Base-by-base conservation (phyloP, 768 basidiomycete genomes). In the Phlegmacium glaucopus region DNA sequence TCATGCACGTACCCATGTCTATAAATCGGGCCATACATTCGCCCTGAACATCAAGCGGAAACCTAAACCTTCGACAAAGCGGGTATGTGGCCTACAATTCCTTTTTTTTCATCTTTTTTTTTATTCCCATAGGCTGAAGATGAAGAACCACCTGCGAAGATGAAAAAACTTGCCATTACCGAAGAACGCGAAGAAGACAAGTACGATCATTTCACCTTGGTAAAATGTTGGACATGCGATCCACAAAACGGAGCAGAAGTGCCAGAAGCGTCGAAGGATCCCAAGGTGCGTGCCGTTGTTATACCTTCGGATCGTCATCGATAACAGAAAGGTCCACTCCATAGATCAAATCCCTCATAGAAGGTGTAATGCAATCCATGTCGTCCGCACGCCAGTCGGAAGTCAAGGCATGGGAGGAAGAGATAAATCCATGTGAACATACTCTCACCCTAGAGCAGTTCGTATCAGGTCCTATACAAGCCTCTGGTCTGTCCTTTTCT, bases 331-430 rank as follows among this genome's bases (percentile, higher is more conserved):
- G 30, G 48, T 12, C 30, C 17, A 35, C 43, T 12, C 34, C 16
- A 1, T 49, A 87, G 81, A 70, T 82, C 34, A 77, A 76, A 53
- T 59, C 69, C 0, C 67, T 94, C 9, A 70, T 80, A 4, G 76
- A 84, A 16, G 82, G 78, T 0, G 72, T 95, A 47, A 85, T 96
- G 82, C 70, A 76, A 2, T 84, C 93, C 2, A 72, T 91, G 56
- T 92, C 93, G 0, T 94, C 92, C 2, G 87, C 91, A 0, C 89
- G 93, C 40, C 88, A 95, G 61, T 91, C 88, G 0, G 94, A 97
- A 59, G 87, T 99, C 40, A 87, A 96, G 67, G 88, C 96, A 6
- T 99, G 96, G 96, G 93, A 98, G 63, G 94, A 97, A 64, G 95
- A 97, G 55, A 85, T 96, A 35, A 59, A 72, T 0, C 67, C 91